phyloP scores from a whole-genome alignment of 768 basidiomycete genomes.

The Phanerodontia chrysosporium region DNA sequence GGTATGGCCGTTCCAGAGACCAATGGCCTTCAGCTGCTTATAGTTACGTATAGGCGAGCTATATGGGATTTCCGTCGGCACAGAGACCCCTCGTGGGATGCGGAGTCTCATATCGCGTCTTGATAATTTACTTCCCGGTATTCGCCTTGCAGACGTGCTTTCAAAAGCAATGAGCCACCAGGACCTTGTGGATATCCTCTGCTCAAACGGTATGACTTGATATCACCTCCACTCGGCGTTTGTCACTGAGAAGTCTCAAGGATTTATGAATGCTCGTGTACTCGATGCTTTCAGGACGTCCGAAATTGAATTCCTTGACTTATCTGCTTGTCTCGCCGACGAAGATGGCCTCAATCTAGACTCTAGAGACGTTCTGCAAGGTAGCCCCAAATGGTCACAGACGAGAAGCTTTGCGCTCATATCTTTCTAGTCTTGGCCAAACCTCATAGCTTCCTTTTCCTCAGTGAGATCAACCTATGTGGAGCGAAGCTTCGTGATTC shows the following conservation, averaged over 20 bases:
- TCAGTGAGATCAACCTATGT: conserved; percentile 48
- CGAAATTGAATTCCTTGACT: conserved; percentile 38
- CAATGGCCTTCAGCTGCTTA: neutral
- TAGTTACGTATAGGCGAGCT: conserved; percentile 31
- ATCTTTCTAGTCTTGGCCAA: conserved; percentile 42
- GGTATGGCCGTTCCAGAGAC: neutral
- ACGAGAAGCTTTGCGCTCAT: conserved; percentile 4
- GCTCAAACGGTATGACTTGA: conserved; percentile 19
- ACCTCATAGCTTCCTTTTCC: conserved; percentile 46
- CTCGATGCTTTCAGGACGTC: conserved; percentile 43
- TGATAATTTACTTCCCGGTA: conserved; percentile 42
- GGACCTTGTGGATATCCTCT: conserved; percentile 33
- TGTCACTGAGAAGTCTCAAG: conserved; percentile 24
- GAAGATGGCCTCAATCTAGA: conserved; percentile 49
- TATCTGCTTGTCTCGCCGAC: conserved; percentile 43
- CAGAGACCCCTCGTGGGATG: conserved; percentile 38
- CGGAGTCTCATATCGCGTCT: conserved; percentile 34
- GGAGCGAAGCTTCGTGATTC: conserved; percentile 41
- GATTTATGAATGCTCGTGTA: conserved; percentile 42
- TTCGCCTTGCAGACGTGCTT: conserved; percentile 42
- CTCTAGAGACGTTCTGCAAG: conserved; percentile 37
- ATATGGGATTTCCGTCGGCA: conserved; percentile 37
- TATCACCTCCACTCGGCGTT: neutral
- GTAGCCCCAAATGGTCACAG: conserved; percentile 26
- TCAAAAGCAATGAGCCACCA: conserved; percentile 35